Percentiles rank a stretch among this genome's conserved stretches.
phyloP scores from a whole-genome alignment of 164 flowering plant genomes.

The Paratinospora sagittata region DNA sequence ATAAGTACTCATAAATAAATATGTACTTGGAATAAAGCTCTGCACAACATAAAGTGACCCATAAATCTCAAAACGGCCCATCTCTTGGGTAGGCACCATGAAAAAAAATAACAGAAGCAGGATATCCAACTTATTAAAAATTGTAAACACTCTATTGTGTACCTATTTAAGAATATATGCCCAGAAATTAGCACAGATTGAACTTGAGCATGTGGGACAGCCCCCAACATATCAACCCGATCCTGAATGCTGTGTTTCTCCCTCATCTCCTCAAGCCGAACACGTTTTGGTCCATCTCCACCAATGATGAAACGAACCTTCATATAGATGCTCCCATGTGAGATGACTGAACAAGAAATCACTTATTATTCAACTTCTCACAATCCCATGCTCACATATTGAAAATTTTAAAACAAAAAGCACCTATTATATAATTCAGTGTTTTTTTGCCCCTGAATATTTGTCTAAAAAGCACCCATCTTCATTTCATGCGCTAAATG shows the following conservation, averaged over 20 bases:
- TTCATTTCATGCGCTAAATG: neutral
- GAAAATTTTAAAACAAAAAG: neutral
- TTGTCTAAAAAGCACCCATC: neutral
- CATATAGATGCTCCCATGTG: slow-evolving; percentile 11
- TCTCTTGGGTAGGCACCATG: neutral
- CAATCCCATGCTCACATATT: neutral
- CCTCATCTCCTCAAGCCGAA: slow-evolving; percentile 92
- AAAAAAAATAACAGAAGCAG: neutral
- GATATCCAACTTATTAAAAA: slow-evolving; percentile 1
- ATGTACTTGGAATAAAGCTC: too few species aligned
- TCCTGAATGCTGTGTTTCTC: slow-evolving; percentile 93
- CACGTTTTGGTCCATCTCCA: slow-evolving; percentile 98
- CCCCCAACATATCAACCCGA: slow-evolving; percentile 96
- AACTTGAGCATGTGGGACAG: slow-evolving; percentile 93
- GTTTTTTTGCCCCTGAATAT: slow-evolving; percentile 1
- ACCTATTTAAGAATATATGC: slow-evolving; percentile 95
- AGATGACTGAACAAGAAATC: slow-evolving; percentile 7
- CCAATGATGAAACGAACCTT: slow-evolving; percentile 92
- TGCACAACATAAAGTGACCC: neutral
- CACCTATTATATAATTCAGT: neutral
- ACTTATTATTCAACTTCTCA: neutral
- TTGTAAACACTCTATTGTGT: neutral
- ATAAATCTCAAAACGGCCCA: neutral
- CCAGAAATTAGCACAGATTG: slow-evolving; percentile 79
- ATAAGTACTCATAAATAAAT: neutral